A percentile compares a stretch with the other conserved stretches of the same genome.
These are phyloP conservation scores for Inga laurina DNA, from an alignment of 306 rosid species.

Conservation along the genomic window DNA sequence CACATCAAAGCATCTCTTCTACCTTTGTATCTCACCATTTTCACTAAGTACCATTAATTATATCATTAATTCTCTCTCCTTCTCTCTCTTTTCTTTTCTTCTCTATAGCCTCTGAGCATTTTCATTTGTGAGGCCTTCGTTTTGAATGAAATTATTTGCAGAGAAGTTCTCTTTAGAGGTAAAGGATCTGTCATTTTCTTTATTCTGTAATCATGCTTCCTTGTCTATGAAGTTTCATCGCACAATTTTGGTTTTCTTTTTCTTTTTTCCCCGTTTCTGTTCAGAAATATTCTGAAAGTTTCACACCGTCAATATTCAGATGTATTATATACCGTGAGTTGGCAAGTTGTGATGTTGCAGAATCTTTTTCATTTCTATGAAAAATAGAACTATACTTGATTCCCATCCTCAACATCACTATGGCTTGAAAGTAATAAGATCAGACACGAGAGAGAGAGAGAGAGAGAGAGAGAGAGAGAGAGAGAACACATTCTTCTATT, in stretches of 20 bases:
- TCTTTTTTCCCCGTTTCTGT: neutral
- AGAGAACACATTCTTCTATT: too few relatives aligned
- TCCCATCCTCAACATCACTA: too few relatives aligned
- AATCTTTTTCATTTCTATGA: too few relatives aligned
- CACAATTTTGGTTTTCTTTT: too few relatives aligned
- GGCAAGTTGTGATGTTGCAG: too few relatives aligned
- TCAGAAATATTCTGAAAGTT: too few relatives aligned
- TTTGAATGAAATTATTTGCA: neutral
- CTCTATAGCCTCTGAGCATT: neutral
- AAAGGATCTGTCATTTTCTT: conserved; percentile 10
- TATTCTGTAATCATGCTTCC: neutral
- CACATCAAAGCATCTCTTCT: neutral
- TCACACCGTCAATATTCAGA: too few relatives aligned
- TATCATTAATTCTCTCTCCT: neutral
- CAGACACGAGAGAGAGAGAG: too few relatives aligned
- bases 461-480: too few relatives aligned
- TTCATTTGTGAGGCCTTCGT: neutral
- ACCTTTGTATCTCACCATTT: neutral
- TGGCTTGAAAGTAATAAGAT: too few relatives aligned
- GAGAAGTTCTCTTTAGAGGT: conserved; percentile 12
- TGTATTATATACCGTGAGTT: too few relatives aligned
- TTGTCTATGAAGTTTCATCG: neutral
- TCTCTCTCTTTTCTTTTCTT: neutral
- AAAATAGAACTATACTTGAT: too few relatives aligned
- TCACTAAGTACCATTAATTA: conserved; percentile 10